Percentiles rank a stretch among this genome's conserved stretches.
These are phyloP conservation scores for Skeletonema costatum DNA, from an alignment of 108 stramenopile genomes.

Conservation along the genomic window DNA sequence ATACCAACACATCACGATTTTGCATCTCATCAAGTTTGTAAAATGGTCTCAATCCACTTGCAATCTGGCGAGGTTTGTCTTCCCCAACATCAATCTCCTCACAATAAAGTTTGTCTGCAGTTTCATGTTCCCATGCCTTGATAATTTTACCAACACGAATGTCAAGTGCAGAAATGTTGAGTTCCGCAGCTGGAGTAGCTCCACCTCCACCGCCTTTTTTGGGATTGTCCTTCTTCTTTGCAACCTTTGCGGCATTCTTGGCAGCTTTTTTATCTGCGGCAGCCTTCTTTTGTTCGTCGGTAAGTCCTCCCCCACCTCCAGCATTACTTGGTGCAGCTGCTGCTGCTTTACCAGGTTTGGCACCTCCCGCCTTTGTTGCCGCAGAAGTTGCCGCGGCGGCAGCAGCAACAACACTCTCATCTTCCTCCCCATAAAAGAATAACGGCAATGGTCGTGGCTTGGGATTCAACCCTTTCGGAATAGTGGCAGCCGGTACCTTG, in stretches of 20 bases:
- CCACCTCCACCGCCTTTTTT: slow-evolving; percentile 21
- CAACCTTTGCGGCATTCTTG: slow-evolving; percentile 33
- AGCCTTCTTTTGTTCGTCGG: slow-evolving; percentile 56
- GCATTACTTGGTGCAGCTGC: slow-evolving; percentile 5
- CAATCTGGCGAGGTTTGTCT: slow-evolving; percentile 85
- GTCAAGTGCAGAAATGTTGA: slow-evolving; percentile 81
- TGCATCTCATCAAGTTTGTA: slow-evolving; percentile 87
- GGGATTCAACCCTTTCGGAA: slow-evolving; percentile 22
- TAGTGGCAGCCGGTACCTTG: slow-evolving; percentile 8
- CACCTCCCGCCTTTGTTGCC: not conserved
- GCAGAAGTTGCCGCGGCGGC: not conserved
- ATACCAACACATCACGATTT: slow-evolving; percentile 83
- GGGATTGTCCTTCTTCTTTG: slow-evolving; percentile 39
- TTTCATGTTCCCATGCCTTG: slow-evolving; percentile 94
- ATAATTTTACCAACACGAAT: slow-evolving; percentile 93
- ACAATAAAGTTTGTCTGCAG: slow-evolving; percentile 96
- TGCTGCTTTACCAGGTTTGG: slow-evolving; percentile 1
- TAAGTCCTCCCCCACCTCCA: slow-evolving; percentile 26
- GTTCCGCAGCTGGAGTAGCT: slow-evolving; percentile 11
- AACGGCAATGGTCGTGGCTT: slow-evolving; percentile 36
- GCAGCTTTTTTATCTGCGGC: slow-evolving; percentile 47
- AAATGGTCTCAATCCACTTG: slow-evolving; percentile 92
- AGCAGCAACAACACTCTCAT: slow-evolving; percentile 41
- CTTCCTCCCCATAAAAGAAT: slow-evolving; percentile 76
- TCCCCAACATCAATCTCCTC: slow-evolving; percentile 97